A percentile compares a stretch with the other conserved stretches of the same genome.
Evolutionary conservation across 192 early-diverging fungal genomes (phyloP).

Genomic region (Backusella morwellensis): DNA sequence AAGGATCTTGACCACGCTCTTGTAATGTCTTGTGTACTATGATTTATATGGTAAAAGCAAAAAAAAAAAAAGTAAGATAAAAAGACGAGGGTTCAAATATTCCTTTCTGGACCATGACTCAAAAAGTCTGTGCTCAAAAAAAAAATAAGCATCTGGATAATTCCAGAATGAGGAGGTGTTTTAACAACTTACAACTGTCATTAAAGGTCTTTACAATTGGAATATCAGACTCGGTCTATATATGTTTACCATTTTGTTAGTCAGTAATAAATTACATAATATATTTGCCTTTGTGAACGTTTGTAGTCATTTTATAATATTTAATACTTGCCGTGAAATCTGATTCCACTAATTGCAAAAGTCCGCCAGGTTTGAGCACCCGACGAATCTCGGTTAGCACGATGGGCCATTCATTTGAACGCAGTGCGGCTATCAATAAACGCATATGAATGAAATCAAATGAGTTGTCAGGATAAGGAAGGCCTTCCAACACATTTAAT

Average conservation of each 20-base stretch:
- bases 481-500: conserved; percentile 25
- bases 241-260: background rate
- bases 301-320: background rate
- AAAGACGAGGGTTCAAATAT: background rate
- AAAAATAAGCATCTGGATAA: background rate
- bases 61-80: conserved; percentile 11
- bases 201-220: conserved; percentile 11
- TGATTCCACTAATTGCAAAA: conserved; percentile 24
- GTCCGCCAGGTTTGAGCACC: conserved; percentile 35
- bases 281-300: background rate
- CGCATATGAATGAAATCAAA: conserved; percentile 45
- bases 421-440: conserved; percentile 27
- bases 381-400: conserved; percentile 26
- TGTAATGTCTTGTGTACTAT: conserved; percentile 15
- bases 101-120: conserved; percentile 3
- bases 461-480: conserved; percentile 22
- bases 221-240: background rate
- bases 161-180: background rate
- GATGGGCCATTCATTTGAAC: conserved; percentile 18
- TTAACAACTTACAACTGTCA: conserved; percentile 3
- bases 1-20: conserved; percentile 26
- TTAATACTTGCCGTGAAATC: conserved; percentile 10
- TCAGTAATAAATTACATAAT: background rate
- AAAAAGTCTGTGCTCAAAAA: background rate
- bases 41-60: conserved; percentile 4